phyloP scores from a whole-genome alignment of 768 basidiomycete genomes.

The Tulasnella calospora region DNA sequence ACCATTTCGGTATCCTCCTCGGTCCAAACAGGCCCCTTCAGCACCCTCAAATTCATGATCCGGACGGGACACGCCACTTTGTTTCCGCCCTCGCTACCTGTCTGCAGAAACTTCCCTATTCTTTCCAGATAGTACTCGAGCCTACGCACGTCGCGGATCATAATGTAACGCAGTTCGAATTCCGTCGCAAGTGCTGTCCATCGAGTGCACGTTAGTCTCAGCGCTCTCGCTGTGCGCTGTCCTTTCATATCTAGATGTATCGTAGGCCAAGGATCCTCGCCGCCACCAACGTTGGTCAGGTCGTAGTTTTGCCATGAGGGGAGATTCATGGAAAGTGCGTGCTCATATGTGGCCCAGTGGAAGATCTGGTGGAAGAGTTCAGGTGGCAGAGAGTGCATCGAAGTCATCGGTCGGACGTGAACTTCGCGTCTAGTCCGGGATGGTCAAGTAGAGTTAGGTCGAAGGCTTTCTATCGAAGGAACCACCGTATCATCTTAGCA shows the following conservation, averaged over 20 bases:
- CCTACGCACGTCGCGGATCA: neutral
- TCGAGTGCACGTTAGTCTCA: neutral
- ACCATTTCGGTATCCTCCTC: neutral
- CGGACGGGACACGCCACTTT: neutral
- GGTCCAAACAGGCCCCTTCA: neutral
- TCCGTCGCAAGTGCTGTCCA: neutral
- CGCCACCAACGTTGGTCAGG: neutral
- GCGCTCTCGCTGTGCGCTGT: neutral
- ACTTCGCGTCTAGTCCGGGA: too few species aligned
- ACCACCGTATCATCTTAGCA: too few species aligned
- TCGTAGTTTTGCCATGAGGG: neutral
- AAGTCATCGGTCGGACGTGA: neutral
- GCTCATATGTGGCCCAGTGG: neutral
- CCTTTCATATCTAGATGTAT: neutral
- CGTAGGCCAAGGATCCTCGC: neutral
- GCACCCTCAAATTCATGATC: neutral
- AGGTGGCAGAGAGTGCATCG: neutral
- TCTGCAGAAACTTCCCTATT: neutral
- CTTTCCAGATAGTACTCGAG: neutral
- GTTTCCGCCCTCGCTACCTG: neutral
- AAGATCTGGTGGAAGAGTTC: neutral
- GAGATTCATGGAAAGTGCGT: neutral
- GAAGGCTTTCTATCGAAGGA: too few species aligned
- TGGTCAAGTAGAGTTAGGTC: too few species aligned
- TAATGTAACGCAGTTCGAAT: neutral